A percentile compares a stretch with the other conserved stretches of the same genome.
These are phyloP conservation scores for Paramecium sonneborni DNA, from an alignment of 73 alveolate species.

Conservation along the genomic window DNA sequence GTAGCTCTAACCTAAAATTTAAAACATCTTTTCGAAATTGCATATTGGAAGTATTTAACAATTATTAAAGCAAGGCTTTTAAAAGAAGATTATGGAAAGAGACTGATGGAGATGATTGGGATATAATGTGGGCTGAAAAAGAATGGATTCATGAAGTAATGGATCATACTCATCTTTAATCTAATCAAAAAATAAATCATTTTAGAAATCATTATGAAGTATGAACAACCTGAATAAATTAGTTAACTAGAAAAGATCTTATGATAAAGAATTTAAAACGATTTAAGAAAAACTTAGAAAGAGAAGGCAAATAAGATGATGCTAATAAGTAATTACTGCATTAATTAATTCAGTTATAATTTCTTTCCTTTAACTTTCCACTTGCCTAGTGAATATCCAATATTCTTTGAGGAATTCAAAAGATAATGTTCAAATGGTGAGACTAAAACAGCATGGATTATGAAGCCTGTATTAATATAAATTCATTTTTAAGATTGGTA, in stretches of 20 bases:
- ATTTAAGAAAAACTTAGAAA: conserved; percentile 93
- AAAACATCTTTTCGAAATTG: conserved; percentile 95
- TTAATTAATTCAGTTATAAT: conserved; percentile 63
- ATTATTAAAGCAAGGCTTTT: conserved; percentile 67
- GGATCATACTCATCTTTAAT: conserved; percentile 92
- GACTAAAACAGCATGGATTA: conserved; percentile 98
- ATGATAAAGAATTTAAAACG: conserved; percentile 97
- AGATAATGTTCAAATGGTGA: conserved; percentile 69
- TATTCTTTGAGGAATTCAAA: conserved; percentile 99
- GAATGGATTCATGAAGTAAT: conserved; percentile 95
- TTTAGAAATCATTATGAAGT: conserved; percentile 95
- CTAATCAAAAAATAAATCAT: conserved; percentile 96
- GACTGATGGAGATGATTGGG: conserved; percentile 98
- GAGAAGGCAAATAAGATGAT: conserved; percentile 95
- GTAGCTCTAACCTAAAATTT: conserved; percentile 88
- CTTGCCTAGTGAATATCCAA: conserved; percentile 98
- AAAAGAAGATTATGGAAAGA: conserved; percentile 95
- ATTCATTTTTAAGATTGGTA: conserved; percentile 72
- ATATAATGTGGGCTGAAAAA: conserved; percentile 97
- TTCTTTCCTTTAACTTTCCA: conserved; percentile 97
- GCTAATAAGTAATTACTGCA: conserved; percentile 78
- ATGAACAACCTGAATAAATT: not conserved
- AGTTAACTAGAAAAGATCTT: conserved; percentile 95
- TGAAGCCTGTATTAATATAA: conserved; percentile 94
- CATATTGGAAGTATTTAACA: conserved; percentile 78